These are phyloP conservation scores for Lecanicillium sp. DNA, from an alignment of 2,329 filamentous ascomycete genomes.

Conservation along the genomic window DNA sequence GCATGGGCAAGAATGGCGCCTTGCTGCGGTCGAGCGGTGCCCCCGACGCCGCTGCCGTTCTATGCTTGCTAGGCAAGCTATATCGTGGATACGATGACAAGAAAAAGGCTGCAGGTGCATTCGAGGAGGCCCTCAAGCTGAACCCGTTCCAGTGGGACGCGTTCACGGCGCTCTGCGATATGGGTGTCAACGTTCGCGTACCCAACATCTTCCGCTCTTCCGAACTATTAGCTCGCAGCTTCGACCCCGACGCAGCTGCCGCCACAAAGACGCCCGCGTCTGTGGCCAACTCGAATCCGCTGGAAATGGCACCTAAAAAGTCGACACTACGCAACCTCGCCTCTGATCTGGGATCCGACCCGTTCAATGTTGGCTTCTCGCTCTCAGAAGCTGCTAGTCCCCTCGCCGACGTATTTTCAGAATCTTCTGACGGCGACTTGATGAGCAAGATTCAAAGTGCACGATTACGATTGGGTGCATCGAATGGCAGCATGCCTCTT, in stretches of 20 bases:
- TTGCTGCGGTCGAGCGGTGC: slow-evolving; percentile 67
- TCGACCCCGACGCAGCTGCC: slow-evolving; percentile 33
- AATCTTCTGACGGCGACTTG: slow-evolving; percentile 47
- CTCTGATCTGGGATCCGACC: slow-evolving; percentile 38
- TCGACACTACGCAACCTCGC: slow-evolving; percentile 31
- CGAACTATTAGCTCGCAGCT: slow-evolving; percentile 42
- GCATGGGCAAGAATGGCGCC: slow-evolving; percentile 78
- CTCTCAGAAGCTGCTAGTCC: slow-evolving; percentile 37
- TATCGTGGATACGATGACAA: slow-evolving; percentile 77
- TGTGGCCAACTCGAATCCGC: slow-evolving; percentile 22
- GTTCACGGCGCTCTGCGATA: slow-evolving; percentile 82
- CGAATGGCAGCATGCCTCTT: slow-evolving; percentile 32
- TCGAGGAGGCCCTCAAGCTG: slow-evolving; percentile 78
- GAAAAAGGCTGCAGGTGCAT: slow-evolving; percentile 77
- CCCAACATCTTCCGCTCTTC: slow-evolving; percentile 81
- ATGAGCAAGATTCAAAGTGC: slow-evolving; percentile 50
- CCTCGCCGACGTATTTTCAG: slow-evolving; percentile 34
- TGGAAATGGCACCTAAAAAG: slow-evolving; percentile 39
- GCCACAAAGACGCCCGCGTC: slow-evolving; percentile 32
- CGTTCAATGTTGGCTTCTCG: slow-evolving; percentile 44
- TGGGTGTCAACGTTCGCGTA: slow-evolving; percentile 73
- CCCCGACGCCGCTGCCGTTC: slow-evolving; percentile 70
- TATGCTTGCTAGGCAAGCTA: slow-evolving; percentile 79
- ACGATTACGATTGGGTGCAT: slow-evolving; percentile 38
- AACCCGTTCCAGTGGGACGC: slow-evolving; percentile 99